Base-by-base conservation (phyloP, 306 rosid species). In the Cicer yamashitae region DNA sequence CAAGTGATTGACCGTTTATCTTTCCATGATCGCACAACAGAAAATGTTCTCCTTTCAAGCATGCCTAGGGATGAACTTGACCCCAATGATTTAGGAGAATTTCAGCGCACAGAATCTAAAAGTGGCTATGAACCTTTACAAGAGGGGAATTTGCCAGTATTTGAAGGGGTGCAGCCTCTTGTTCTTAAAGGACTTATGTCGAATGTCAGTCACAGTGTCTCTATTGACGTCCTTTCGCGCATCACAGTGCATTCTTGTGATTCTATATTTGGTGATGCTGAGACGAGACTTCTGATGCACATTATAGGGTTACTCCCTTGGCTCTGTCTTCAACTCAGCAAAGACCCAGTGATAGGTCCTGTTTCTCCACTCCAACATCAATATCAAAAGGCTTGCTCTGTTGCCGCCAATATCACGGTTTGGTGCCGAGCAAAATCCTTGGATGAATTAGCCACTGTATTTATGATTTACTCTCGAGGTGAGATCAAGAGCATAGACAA, bases 131-230 rank as follows among this genome's bases (percentile, higher is more conserved):
- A 92, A 82, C 85, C 91, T 39, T 79, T 86, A 13, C 87, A 88
- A 70, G 92, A 86, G 74, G 98, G 93, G 57, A 86, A 81, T 79
- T 82, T 96, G 79, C 99, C 98, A 59, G 73, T 91, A 71, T 96
- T 92, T 83, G 98, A 92, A 90, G 99, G 98, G 73, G 98, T 96
- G 39, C 99, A 92, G 59, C 99, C 98, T 79, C 98, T 96, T 76
- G 98, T 96, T 77, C 94, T 91, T 82, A 94, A 91, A 82, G 98
- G 98, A 75, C 96, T 94, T 38, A 87, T 89, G 96, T 94, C 96
- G 10, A 90, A 84, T 40, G 98, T 90, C 67, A 96, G 99, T 78
- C 98, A 96, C 64, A 84, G 92, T 22, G 98, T 90, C 74, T 86
- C 99, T 54, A 93, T 96, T 46, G 97, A 92, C 79, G 99, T 96